phyloP scores from a whole-genome alignment of 2,329 filamentous ascomycete genomes.

The Capronia coronata region DNA sequence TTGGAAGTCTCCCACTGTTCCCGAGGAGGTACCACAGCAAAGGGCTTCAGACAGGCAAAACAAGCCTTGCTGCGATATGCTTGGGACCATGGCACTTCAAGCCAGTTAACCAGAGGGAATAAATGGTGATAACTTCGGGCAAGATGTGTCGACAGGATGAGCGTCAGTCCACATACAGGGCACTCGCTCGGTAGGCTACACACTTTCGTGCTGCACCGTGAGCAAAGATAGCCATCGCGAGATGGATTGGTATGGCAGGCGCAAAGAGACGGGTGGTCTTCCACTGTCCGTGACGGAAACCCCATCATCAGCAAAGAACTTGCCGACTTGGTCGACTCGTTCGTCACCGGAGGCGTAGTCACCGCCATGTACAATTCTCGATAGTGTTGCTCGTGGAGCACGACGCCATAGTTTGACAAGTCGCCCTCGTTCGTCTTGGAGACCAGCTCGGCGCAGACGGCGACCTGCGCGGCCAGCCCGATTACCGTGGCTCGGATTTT shows the following conservation, averaged over 20 bases:
- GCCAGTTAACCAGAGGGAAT: constrained; percentile 85
- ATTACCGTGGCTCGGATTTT: constrained; percentile 83
- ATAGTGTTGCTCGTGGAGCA: constrained; percentile 80
- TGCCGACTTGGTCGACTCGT: constrained; percentile 42
- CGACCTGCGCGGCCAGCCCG: constrained; percentile 82
- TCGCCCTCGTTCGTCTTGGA: constrained; percentile 79
- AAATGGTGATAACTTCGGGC: constrained; percentile 90
- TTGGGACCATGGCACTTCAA: constrained; percentile 75
- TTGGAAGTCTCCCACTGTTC: neutral
- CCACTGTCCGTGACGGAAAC: constrained; percentile 80
- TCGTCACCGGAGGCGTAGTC: constrained; percentile 82
- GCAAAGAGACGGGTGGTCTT: constrained; percentile 66
- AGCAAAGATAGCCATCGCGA: constrained; percentile 83
- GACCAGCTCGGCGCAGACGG: constrained; percentile 85
- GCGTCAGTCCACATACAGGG: constrained; percentile 80
- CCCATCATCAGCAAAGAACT: constrained; percentile 85
- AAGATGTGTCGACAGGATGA: constrained; percentile 89
- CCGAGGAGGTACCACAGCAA: constrained; percentile 50
- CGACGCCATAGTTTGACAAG: constrained; percentile 65
- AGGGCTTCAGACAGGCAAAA: constrained; percentile 68
- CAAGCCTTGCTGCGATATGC: constrained; percentile 61
- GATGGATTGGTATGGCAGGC: constrained; percentile 82
- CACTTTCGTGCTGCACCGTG: constrained; percentile 79
- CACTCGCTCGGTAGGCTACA: constrained; percentile 87
- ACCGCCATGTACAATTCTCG: constrained; percentile 79